A percentile compares a stretch with the other conserved stretches of the same genome.
Conservation (phyloP, 768 basidiomycete genomes). For the Glaciozyma antarctica region DNA sequence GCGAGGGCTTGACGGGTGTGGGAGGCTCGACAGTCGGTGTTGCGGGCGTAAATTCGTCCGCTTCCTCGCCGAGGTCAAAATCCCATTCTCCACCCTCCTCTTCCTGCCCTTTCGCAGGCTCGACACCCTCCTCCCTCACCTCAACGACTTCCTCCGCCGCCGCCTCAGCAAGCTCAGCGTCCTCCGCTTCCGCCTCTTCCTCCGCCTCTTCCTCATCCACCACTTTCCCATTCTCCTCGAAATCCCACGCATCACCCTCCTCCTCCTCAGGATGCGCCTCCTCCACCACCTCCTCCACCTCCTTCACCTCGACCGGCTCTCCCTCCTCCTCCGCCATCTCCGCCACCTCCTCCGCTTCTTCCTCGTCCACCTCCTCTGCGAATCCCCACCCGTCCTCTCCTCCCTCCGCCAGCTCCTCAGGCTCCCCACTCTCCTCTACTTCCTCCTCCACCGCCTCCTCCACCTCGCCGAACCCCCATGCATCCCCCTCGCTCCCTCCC, state of each 20-base stretch:
- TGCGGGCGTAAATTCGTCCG: too few relatives aligned
- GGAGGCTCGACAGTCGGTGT: too few relatives aligned
- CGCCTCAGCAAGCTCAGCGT: neutral
- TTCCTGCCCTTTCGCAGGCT: neutral
- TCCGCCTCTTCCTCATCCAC: neutral
- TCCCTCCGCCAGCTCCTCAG: neutral
- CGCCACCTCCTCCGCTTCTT: neutral
- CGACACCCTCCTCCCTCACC: too few relatives aligned
- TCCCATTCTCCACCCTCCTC: neutral
- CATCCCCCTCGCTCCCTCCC: constrained; percentile 16
- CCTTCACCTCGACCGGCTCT: too few relatives aligned
- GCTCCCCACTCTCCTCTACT: neutral
- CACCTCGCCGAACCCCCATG: constrained; percentile 14
- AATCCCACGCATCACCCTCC: neutral
- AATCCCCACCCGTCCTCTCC: constrained; percentile 17
- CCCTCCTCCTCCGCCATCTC: too few relatives aligned
- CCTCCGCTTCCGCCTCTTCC: neutral
- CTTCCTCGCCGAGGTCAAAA: too few relatives aligned
- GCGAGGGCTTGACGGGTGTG: too few relatives aligned
- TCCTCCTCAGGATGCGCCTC: neutral
- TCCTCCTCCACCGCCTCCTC: constrained; percentile 2
- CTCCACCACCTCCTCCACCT: neutral
- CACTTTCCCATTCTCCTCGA: neutral
- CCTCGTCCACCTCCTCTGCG: constrained; percentile 14
- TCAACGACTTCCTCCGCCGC: constrained; percentile 6